These are phyloP conservation scores for Dactylellina sp. DNA, from an alignment of 2,329 filamentous ascomycete species.

Conservation along the genomic window DNA sequence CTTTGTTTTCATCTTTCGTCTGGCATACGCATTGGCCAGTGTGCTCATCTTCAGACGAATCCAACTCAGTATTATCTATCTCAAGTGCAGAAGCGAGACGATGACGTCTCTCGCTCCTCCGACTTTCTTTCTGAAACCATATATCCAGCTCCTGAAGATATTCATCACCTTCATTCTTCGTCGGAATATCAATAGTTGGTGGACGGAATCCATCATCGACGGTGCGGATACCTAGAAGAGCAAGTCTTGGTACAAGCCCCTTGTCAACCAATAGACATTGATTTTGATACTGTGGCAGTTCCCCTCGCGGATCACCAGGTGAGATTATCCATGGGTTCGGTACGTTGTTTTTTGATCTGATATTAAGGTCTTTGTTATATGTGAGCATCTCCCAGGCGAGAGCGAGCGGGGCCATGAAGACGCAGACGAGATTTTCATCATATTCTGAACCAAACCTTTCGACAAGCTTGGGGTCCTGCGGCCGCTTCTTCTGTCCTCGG, in stretches of 20 bases:
- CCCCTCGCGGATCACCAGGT: constrained; percentile 9
- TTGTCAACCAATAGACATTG: constrained; percentile 3
- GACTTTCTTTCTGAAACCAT: constrained; percentile 5
- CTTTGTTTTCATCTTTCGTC: no score
- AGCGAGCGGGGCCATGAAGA: constrained; percentile 23
- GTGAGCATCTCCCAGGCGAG: constrained; percentile 33
- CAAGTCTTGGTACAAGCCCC: not conserved
- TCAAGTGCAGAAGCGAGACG: no score
- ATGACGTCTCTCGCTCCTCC: not conserved
- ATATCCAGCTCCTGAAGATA: constrained; percentile 12
- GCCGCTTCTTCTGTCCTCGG: not conserved
- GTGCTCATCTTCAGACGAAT: no score
- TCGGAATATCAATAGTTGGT: not conserved
- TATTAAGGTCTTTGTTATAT: not conserved
- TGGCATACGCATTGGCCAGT: no score
- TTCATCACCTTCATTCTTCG: constrained; percentile 1
- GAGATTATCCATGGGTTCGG: constrained; percentile 20
- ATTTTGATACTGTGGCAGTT: constrained; percentile 4
- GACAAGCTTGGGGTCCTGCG: constrained; percentile 15
- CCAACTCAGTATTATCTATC: no score
- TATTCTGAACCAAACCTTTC: constrained; percentile 21
- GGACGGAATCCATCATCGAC: not conserved
- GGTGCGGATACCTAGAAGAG: not conserved
- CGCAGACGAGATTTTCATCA: constrained; percentile 13
- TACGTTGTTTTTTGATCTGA: not conserved